Percentiles rank a stretch among this genome's conserved stretches.
Conservation (phyloP, 1,139 yeast genomes). For the Candida albicans region DNA sequence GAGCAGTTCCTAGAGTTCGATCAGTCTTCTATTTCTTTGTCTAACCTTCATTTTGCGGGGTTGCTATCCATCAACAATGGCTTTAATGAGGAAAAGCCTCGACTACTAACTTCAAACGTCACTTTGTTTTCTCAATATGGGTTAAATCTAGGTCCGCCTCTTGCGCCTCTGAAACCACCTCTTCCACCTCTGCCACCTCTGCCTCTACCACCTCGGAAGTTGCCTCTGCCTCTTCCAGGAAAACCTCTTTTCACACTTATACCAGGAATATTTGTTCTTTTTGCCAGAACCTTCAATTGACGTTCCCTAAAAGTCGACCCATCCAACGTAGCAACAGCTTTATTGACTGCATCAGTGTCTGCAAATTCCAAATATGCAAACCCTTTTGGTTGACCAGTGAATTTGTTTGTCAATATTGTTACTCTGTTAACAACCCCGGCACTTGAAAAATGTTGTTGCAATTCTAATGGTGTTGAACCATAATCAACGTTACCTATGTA, state of each 20-base stretch:
- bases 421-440: constrained; percentile 83
- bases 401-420: constrained; percentile 71
- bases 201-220: constrained; percentile 18
- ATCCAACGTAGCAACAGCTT: constrained; percentile 63
- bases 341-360: constrained; percentile 58
- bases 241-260: constrained; percentile 48
- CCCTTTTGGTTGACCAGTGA: constrained; percentile 81
- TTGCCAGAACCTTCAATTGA: constrained; percentile 67
- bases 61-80: no score
- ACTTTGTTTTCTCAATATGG: constrained; percentile 17
- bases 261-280: constrained; percentile 82
- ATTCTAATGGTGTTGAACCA: constrained; percentile 74
- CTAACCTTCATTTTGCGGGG: no score
- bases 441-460: constrained; percentile 72
- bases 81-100: not conserved
- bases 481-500: constrained; percentile 89
- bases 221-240: constrained; percentile 31
- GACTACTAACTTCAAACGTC: not conserved
- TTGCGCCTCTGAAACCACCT: constrained; percentile 23
- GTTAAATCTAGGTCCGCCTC: constrained; percentile 26
- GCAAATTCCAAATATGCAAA: constrained; percentile 83
- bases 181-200: constrained; percentile 29
- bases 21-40: not conserved
- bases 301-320: constrained; percentile 69
- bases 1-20: not conserved